phyloP scores from a whole-genome alignment of 495 filamentous ascomycete genomes.

The Eremomyces bilateralis region DNA sequence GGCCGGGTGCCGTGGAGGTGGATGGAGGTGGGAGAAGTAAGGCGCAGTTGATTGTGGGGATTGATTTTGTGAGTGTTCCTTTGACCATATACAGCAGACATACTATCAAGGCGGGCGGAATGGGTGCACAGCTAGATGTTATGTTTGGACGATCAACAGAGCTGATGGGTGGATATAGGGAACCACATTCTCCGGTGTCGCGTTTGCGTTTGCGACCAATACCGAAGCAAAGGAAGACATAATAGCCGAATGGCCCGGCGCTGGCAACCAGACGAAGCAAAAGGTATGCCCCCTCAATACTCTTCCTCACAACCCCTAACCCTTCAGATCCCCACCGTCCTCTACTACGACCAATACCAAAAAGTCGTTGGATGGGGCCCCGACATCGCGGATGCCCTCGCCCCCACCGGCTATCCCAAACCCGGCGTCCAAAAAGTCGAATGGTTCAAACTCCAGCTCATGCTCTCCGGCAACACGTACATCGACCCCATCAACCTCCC shows the following conservation, averaged over 20 bases:
- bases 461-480: slow-evolving; percentile 59
- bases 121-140: too few species aligned
- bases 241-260: slow-evolving; percentile 57
- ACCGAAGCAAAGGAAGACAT: slow-evolving; percentile 62
- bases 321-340: slow-evolving; percentile 44
- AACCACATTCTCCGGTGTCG: slow-evolving; percentile 55
- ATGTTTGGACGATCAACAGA: too few species aligned
- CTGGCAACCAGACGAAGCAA: slow-evolving; percentile 54
- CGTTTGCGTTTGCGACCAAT: slow-evolving; percentile 54
- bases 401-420: slow-evolving; percentile 54
- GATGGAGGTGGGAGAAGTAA: slow-evolving; percentile 67
- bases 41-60: slow-evolving; percentile 59
- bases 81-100: not conserved
- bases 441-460: slow-evolving; percentile 62
- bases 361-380: slow-evolving; percentile 60
- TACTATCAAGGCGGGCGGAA: not conserved
- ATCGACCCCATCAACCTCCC: slow-evolving; percentile 62
- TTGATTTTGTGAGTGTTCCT: slow-evolving; percentile 48
- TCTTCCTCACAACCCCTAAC: slow-evolving; percentile 2
- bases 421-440: slow-evolving; percentile 58
- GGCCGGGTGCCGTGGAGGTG: slow-evolving; percentile 38
- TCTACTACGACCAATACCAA: slow-evolving; percentile 59
- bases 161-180: slow-evolving; percentile 27
- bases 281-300: slow-evolving; percentile 26
- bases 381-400: slow-evolving; percentile 53